Conservation (phyloP, 1,284 basidiomycete genomes). For the Fomitopsis schrenkii region DNA sequence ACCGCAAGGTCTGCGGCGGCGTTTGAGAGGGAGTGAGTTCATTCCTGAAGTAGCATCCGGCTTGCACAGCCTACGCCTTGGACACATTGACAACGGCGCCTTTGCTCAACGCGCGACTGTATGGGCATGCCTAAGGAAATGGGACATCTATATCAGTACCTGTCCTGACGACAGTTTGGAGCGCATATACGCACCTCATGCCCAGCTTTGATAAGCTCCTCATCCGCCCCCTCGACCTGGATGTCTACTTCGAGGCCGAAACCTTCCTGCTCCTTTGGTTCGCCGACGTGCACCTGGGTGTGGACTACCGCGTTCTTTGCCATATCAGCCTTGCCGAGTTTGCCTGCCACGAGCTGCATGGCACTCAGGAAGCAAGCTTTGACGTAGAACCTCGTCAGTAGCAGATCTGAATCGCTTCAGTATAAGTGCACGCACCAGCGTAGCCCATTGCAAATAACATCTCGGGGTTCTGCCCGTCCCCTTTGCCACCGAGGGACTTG, state of each 20-base stretch:
- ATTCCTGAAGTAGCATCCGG: neutral
- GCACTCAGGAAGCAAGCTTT: constrained; percentile 69
- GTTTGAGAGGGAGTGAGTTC: neutral
- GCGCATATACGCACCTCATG: constrained; percentile 48
- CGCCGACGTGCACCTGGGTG: constrained; percentile 56
- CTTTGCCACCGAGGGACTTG: constrained; percentile 35
- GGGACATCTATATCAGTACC: constrained; percentile 1
- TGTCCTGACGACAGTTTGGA: neutral
- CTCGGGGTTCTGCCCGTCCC: constrained; percentile 40
- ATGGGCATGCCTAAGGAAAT: constrained; percentile 57
- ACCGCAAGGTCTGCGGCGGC: neutral
- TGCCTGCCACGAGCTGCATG: constrained; percentile 52
- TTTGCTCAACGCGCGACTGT: constrained; percentile 59
- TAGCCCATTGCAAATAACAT: constrained; percentile 40
- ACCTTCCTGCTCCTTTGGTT: constrained; percentile 48
- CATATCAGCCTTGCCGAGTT: constrained; percentile 49
- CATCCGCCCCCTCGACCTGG: constrained; percentile 64
- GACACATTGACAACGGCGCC: constrained; percentile 54
- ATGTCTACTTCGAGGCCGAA: constrained; percentile 67
- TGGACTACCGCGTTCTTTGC: constrained; percentile 57
- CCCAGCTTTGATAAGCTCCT: constrained; percentile 56
- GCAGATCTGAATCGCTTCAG: too few species aligned
- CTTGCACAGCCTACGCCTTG: constrained; percentile 14
- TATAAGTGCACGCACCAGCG: constrained; percentile 21
- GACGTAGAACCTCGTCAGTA: neutral